Conservation (phyloP, 1,284 basidiomycete genomes). For the Malassezia sympodialis region DNA sequence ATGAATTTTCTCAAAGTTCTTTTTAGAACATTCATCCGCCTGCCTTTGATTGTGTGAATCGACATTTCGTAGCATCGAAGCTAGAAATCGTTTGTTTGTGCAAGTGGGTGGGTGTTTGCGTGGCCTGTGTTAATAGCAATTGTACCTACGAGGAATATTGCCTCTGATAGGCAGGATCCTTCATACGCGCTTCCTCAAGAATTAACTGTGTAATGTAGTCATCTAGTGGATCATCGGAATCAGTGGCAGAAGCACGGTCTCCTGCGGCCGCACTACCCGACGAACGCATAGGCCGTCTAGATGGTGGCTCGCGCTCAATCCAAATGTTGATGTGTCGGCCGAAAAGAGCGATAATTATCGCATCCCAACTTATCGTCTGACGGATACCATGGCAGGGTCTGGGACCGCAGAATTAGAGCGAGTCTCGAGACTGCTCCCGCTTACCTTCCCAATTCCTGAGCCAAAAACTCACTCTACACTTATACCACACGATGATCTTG, state of each 20-base stretch:
- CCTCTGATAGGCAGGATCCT: slow-evolving; percentile 7
- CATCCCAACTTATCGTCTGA: neutral
- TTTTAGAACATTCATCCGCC: neutral
- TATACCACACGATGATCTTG: slow-evolving; percentile 65
- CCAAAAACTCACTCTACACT: slow-evolving; percentile 68
- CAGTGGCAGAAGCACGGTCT: neutral
- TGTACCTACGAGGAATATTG: neutral
- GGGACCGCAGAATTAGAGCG: slow-evolving; percentile 8
- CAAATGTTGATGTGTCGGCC: neutral
- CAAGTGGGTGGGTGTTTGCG: neutral
- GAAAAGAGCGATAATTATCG: neutral
- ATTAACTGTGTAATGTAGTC: slow-evolving; percentile 16
- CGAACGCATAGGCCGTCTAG: neutral
- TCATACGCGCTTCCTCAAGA: slow-evolving; percentile 8
- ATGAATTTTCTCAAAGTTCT: neutral
- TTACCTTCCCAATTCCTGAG: slow-evolving; percentile 73
- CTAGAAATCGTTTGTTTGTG: slow-evolving; percentile 16
- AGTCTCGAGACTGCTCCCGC: slow-evolving; percentile 55
- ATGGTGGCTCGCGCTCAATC: neutral
- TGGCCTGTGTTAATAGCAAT: neutral
- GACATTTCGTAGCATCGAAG: slow-evolving; percentile 14
- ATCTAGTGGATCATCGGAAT: slow-evolving; percentile 12
- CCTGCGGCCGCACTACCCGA: neutral
- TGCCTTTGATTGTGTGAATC: slow-evolving; percentile 17
- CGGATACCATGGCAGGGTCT: slow-evolving; percentile 2